Percentiles rank a stretch among this genome's conserved stretches.
These are phyloP conservation scores for Beauveria sp. DNA, from an alignment of 2,329 filamentous ascomycete genomes.

Conservation along the genomic window DNA sequence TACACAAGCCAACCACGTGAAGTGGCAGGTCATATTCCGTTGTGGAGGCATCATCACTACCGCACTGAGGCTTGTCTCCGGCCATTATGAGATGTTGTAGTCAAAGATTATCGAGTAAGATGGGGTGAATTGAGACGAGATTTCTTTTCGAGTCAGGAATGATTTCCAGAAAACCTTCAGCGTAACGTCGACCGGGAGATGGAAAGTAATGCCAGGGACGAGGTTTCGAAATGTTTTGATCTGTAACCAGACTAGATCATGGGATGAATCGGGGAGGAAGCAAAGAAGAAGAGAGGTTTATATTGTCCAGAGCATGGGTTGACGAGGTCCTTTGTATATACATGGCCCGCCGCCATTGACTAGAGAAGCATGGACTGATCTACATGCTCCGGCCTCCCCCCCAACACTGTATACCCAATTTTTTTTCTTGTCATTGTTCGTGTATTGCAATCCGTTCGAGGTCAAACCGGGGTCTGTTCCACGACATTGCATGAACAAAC, in stretches of 20 bases:
- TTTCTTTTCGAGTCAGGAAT: neutral
- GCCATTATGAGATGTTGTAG: neutral
- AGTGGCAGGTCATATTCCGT: constrained; percentile 20
- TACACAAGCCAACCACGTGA: constrained; percentile 25
- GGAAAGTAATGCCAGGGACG: neutral
- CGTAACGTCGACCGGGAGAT: neutral
- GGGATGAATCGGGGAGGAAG: neutral
- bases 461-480: neutral
- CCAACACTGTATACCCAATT: neutral
- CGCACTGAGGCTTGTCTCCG: constrained; percentile 23
- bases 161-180: neutral
- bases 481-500: neutral
- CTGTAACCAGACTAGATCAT: constrained; percentile 3
- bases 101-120: neutral
- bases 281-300: neutral
- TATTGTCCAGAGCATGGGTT: neutral
- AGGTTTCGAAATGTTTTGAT: neutral
- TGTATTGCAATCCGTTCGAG: neutral
- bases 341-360: no score
- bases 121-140: neutral
- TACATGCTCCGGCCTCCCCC: neutral
- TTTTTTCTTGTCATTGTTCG: neutral
- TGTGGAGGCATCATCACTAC: constrained; percentile 9
- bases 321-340: neutral
- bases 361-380: neutral